Evolutionary conservation across 306 rosid species (phyloP).

Genomic region (Fagus crenata): DNA sequence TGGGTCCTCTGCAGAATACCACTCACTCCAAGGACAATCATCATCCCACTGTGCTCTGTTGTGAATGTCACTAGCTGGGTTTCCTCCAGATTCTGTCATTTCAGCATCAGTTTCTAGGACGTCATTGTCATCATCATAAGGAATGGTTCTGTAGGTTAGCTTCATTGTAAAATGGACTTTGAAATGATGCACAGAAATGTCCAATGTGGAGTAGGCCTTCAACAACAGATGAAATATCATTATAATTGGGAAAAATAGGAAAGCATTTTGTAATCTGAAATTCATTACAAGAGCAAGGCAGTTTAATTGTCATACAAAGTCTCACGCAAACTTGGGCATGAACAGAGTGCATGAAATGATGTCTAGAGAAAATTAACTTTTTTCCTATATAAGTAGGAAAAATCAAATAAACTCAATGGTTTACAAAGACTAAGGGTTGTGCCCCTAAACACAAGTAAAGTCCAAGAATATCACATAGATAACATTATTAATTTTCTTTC

Average conservation of each 20-base stretch:
- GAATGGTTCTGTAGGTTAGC: conserved; percentile 81
- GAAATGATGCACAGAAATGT: conserved; percentile 70
- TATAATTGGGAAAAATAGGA: conserved; percentile 24
- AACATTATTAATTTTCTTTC: neutral
- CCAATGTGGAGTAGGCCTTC: conserved; percentile 92
- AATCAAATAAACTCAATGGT: neutral
- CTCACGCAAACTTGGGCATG: neutral
- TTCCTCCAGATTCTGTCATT: conserved; percentile 43
- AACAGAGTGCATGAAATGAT: neutral
- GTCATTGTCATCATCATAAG: conserved; percentile 61
- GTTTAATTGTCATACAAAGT: conserved; percentile 12
- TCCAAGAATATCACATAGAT: neutral
- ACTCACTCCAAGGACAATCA: conserved; percentile 93
- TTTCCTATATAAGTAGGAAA: neutral
- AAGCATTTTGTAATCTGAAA: conserved; percentile 20
- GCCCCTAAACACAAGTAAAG: neutral
- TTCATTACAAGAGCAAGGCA: conserved; percentile 25
- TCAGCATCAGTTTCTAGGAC: conserved; percentile 52
- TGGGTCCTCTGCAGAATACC: conserved; percentile 98
- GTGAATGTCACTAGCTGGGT: conserved; percentile 46
- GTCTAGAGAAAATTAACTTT: neutral
- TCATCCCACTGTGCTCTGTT: conserved; percentile 86
- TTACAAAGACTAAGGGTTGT: neutral
- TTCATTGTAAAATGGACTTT: conserved; percentile 84
- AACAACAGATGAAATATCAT: conserved; percentile 42